Base-by-base conservation (phyloP, 2,329 filamentous ascomycete genomes). In the Cladosporium cucumerinum region DNA sequence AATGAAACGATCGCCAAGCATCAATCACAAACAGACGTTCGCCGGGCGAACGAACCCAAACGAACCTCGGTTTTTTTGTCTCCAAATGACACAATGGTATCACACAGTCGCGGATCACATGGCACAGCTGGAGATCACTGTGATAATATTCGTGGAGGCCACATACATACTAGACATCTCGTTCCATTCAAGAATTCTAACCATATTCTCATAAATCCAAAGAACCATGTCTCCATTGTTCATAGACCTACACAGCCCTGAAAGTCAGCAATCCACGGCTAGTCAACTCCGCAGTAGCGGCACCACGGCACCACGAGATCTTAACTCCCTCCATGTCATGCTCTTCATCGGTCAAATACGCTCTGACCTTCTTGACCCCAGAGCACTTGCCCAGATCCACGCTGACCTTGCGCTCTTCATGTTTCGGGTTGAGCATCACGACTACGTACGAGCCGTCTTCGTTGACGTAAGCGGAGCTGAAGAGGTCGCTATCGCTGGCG, bases 391-490 rank as follows among this genome's bases (percentile, higher is more conserved):
- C 55, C 62, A 80, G 66, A 75, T 73, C 21, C 76, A 78, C 64
- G 79, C 78, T 2, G 78, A 77, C 75, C 76, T 79, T 10, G 78
- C 69, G 12, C 74, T 69, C 64, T 74, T 46, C 36, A 25, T 76
- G 65, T 10, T 49, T 21, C 68, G 69, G 43, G 23, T 54, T 62
- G 10, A 52, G 65, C 39, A 78, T 74, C n/a, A 77, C 71, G 48
- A 72, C 75, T 65, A 73, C 75, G 64, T 74, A 76, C 14, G 51
- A 71, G 12, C 62, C 21, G 71, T 75, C 18, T 75, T 76, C 30
- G 73, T 75, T 66, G 75, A 76, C 32, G 78, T 57, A 57, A 34
- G 61, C 49, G n/a, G 61, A 63, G 23, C 32, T 57, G 51, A 57
- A 32, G 10, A 61, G 75, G 73, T 66, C 60, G 49, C 16, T 59